Percentiles rank a stretch among this genome's conserved stretches.
Evolutionary conservation across 805 yeast species (phyloP).

Genomic region (Osmozyma mogii): DNA sequence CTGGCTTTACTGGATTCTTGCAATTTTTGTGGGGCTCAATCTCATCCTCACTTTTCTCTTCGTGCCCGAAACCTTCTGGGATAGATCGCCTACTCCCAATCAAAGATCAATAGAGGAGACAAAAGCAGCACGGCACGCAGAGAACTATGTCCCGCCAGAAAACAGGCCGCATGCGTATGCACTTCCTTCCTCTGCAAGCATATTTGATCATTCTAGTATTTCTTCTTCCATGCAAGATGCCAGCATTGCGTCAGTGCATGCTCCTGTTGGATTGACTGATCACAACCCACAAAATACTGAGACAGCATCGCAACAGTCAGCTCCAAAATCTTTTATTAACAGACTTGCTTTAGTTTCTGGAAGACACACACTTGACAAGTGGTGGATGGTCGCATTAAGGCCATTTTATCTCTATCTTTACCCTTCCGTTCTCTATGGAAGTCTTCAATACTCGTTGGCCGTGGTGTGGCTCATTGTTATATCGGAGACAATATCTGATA

Average conservation of each 20-base stretch:
- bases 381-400: conserved; percentile 49
- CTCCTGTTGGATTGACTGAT: conserved; percentile 1
- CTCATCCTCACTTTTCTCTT: conserved; percentile 40
- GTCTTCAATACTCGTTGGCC: conserved; percentile 46
- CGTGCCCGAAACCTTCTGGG: conserved; percentile 63
- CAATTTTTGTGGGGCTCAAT: conserved; percentile 43
- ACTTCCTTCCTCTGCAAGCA: conserved; percentile 9
- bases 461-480: conserved; percentile 60
- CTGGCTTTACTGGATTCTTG: conserved; percentile 55
- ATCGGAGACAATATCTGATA: conserved; percentile 46
- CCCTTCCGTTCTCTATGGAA: conserved; percentile 45
- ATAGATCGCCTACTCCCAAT: conserved; percentile 42
- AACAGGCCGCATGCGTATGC: conserved; percentile 26
- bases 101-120: conserved; percentile 43
- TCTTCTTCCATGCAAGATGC: conserved; percentile 9
- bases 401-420: conserved; percentile 45
- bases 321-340: conserved; percentile 15
- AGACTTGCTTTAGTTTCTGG: conserved; percentile 41
- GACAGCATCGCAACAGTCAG: not conserved
- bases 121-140: conserved; percentile 33
- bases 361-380: conserved; percentile 39
- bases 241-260: not conserved
- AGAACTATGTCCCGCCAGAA: conserved; percentile 16
- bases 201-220: conserved; percentile 9
- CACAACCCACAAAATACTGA: conserved; percentile 1